phyloP scores from a whole-genome alignment of 2,329 filamentous ascomycete species.

The Aureobasidium vineae region DNA sequence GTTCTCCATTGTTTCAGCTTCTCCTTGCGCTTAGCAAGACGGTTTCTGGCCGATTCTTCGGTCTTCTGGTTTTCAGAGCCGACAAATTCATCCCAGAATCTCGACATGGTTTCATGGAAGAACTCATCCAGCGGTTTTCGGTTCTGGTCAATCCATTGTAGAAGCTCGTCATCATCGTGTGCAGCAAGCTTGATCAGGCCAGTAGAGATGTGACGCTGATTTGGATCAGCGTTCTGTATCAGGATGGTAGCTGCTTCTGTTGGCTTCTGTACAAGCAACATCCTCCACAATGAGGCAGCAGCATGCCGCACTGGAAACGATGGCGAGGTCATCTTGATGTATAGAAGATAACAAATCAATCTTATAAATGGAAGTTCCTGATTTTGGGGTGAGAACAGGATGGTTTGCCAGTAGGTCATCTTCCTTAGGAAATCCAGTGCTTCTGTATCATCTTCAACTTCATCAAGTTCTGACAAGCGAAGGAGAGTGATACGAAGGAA shows the following conservation, averaged over 20 bases:
- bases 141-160: constrained; percentile 84
- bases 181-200: constrained; percentile 84
- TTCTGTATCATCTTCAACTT: constrained; percentile 60
- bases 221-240: constrained; percentile 65
- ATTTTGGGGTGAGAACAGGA: constrained; percentile 75
- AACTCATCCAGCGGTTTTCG: constrained; percentile 73
- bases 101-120: constrained; percentile 78
- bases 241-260: constrained; percentile 74
- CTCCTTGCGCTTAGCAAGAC: constrained; percentile 75
- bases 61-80: constrained; percentile 75
- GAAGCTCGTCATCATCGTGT: constrained; percentile 83
- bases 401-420: constrained; percentile 93
- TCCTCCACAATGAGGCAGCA: constrained; percentile 83
- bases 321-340: constrained; percentile 76
- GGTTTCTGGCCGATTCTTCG: constrained; percentile 67
- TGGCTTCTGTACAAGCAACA: constrained; percentile 90
- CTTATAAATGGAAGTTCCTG: constrained; percentile 78
- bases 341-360: constrained; percentile 88
- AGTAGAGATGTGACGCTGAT: constrained; percentile 68
- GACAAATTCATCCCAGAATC: constrained; percentile 86
- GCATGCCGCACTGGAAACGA: constrained; percentile 66
- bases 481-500: constrained; percentile 79
- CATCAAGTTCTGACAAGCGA: constrained; percentile 78
- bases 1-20: constrained; percentile 75
- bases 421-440: constrained; percentile 74